Evolutionary conservation across 768 basidiomycete genomes (phyloP).

Genomic region (Termitomyces bulborhizus): DNA sequence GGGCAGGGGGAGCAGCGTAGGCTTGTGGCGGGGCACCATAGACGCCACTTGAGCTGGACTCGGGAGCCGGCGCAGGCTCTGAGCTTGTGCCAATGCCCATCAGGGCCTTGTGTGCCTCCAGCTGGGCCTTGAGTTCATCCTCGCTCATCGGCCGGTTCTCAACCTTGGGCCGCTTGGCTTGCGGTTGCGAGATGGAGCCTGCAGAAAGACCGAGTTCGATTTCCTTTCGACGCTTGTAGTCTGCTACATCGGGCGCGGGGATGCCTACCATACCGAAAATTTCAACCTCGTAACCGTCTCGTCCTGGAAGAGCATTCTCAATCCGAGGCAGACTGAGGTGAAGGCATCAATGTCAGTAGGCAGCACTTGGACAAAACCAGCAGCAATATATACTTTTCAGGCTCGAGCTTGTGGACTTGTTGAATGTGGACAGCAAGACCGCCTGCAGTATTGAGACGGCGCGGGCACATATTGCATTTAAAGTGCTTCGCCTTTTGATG

Average conservation of each 20-base stretch:
- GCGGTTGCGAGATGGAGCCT: conserved; percentile 77
- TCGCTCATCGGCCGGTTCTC: conserved; percentile 76
- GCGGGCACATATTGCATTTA: conserved; percentile 94
- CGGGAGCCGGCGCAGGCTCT: conserved; percentile 30
- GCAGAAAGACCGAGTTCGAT: conserved; percentile 84
- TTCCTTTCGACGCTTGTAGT: conserved; percentile 94
- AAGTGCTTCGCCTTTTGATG: conserved; percentile 99
- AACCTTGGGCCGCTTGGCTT: conserved; percentile 73
- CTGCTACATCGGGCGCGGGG: conserved; percentile 87
- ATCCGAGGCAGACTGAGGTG: conserved; percentile 68
- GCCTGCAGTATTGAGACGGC: conserved; percentile 94
- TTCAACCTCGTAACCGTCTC: conserved; percentile 97
- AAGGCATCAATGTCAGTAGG: background rate
- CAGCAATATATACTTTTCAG: conserved; percentile 65
- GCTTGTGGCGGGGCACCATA: conserved; percentile 73
- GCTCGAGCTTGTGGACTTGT: conserved; percentile 98
- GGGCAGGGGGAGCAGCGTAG: conserved; percentile 47
- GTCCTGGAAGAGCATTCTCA: conserved; percentile 92
- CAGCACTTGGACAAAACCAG: background rate
- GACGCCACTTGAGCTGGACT: conserved; percentile 47
- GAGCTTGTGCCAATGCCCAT: conserved; percentile 62
- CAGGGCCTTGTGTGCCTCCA: conserved; percentile 85
- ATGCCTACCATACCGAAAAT: conserved; percentile 99
- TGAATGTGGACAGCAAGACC: conserved; percentile 97
- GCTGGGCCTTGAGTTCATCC: conserved; percentile 77